Conservation (phyloP, 2,329 filamentous ascomycete species). For the Talaromyces sp. region DNA sequence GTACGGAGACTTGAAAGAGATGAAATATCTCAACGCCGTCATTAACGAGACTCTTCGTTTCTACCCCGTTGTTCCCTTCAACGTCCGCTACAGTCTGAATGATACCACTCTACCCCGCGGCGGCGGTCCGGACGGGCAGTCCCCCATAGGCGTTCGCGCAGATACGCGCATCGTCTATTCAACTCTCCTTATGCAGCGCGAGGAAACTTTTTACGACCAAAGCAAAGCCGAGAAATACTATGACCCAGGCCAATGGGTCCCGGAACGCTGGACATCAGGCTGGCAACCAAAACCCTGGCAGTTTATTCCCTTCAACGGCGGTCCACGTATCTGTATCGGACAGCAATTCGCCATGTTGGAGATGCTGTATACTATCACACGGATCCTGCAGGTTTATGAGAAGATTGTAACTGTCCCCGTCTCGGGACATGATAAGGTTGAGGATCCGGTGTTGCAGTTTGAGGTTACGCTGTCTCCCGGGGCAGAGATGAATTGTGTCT, state of each 20-base stretch:
- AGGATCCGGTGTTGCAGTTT: constrained; percentile 35
- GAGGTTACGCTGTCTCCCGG: constrained; percentile 40
- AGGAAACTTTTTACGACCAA: constrained; percentile 47
- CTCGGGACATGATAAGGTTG: constrained; percentile 31
- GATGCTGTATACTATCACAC: constrained; percentile 51
- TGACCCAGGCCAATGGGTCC: constrained; percentile 45
- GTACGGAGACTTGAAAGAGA: constrained; percentile 77
- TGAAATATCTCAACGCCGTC: constrained; percentile 71
- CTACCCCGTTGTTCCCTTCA: constrained; percentile 75
- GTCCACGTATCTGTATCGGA: constrained; percentile 54
- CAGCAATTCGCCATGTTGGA: constrained; percentile 59
- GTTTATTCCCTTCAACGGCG: constrained; percentile 55
- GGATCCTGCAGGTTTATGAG: constrained; percentile 43
- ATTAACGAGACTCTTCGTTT: constrained; percentile 75
- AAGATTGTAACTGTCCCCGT: constrained; percentile 33
- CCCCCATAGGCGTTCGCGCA: constrained; percentile 46
- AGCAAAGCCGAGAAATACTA: constrained; percentile 35
- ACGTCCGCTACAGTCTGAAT: constrained; percentile 66
- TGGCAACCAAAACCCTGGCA: constrained; percentile 54
- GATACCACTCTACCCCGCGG: constrained; percentile 72
- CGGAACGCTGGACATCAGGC: constrained; percentile 49
- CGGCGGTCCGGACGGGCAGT: constrained; percentile 48
- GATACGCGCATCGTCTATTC: constrained; percentile 51
- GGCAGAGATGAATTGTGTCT: constrained; percentile 39
- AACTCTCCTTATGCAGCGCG: constrained; percentile 51